Evolutionary conservation across 148 eudicot species (phyloP).

Genomic region (Vaccinium darrowii): DNA sequence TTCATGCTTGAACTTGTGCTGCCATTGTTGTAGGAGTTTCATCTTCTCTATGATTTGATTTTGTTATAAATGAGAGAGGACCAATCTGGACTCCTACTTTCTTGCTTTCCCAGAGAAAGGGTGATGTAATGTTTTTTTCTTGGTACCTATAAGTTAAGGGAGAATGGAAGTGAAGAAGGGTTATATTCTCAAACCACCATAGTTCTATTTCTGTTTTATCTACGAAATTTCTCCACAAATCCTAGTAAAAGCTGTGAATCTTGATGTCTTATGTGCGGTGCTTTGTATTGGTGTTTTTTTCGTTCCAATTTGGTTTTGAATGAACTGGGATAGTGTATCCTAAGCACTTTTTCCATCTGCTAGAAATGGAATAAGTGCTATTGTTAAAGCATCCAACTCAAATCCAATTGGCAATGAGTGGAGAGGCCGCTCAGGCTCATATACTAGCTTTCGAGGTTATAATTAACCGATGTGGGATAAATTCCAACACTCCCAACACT

Average conservation of each 20-base stretch:
- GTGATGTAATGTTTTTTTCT: neutral
- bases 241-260: neutral
- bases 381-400: too few relatives aligned
- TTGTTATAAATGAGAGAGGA: neutral
- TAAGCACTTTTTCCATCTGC: neutral
- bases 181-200: neutral
- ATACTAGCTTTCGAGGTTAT: too few relatives aligned
- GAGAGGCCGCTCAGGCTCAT: too few relatives aligned
- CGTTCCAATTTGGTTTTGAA: neutral
- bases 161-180: neutral
- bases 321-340: neutral
- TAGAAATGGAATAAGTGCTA: neutral
- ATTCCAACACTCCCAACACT: too few relatives aligned
- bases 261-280: neutral
- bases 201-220: neutral
- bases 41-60: neutral
- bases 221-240: neutral
- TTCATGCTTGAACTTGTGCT: neutral
- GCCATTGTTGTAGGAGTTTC: neutral
- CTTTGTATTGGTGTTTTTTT: neutral
- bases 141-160: neutral
- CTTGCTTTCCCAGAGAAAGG: neutral
- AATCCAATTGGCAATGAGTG: too few relatives aligned
- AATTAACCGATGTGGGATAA: too few relatives aligned
- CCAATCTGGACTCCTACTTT: neutral